Percentiles rank a stretch among this genome's conserved stretches.
phyloP scores from a whole-genome alignment of 1,139 yeast genomes.

The Yamadazyma membranifaciens region DNA sequence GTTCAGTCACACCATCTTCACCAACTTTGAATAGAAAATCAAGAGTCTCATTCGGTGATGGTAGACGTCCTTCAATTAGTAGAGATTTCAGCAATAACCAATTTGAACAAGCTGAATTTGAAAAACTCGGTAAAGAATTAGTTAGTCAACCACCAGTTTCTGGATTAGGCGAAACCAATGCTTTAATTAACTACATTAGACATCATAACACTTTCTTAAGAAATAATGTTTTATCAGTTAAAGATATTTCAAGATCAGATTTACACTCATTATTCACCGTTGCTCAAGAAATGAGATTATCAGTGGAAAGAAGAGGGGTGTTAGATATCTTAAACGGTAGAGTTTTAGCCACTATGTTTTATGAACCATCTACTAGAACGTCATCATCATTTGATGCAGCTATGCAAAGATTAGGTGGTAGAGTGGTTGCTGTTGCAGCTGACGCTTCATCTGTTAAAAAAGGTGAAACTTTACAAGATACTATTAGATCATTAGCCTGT shows the following conservation, averaged over 20 bases:
- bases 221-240: slow-evolving; percentile 83
- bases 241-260: slow-evolving; percentile 82
- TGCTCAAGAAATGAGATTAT: slow-evolving; percentile 97
- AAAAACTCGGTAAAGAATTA: slow-evolving; percentile 63
- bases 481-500: slow-evolving; percentile 90
- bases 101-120: slow-evolving; percentile 44
- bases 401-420: slow-evolving; percentile 99
- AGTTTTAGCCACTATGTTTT: slow-evolving; percentile 91
- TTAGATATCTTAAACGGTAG: slow-evolving; percentile 88
- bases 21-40: slow-evolving; percentile 42
- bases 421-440: slow-evolving; percentile 85
- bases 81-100: slow-evolving; percentile 24
- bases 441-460: slow-evolving; percentile 89
- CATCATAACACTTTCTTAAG: slow-evolving; percentile 85
- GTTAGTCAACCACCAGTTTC: slow-evolving; percentile 70
- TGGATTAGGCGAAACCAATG: slow-evolving; percentile 73
- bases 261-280: slow-evolving; percentile 91
- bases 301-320: slow-evolving; percentile 95
- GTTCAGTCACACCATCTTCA: slow-evolving; percentile 45
- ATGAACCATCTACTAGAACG: slow-evolving; percentile 98
- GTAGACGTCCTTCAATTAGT: slow-evolving; percentile 44
- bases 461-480: slow-evolving; percentile 98
- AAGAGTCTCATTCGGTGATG: slow-evolving; percentile 48
- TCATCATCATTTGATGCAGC: slow-evolving; percentile 97
- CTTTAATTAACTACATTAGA: slow-evolving; percentile 74